Evolutionary conservation across 129 eudicot species (phyloP), one percentile per base, ranked within the genome.

Genomic region (Sambucus nigra): DNA sequence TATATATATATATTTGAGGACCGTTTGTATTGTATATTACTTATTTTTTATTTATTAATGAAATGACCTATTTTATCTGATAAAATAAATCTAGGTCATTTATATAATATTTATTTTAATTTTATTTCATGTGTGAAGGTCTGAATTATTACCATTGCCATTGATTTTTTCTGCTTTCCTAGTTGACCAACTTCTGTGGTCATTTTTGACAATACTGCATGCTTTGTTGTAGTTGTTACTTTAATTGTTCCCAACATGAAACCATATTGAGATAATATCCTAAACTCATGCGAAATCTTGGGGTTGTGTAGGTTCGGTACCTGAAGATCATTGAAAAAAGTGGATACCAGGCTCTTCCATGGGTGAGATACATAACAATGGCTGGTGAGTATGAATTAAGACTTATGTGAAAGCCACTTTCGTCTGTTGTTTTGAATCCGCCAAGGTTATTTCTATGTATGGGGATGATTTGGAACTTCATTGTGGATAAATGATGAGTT

Each of bases 311-410:
- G 97, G 97, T 89, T 14, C 95, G 97, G 24, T 89, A 89, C 67
- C 79, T 89, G 70, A 89, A 89, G 80, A 84, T 89, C 70, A 89
- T 89, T 19, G 97, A 89, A 67, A 89, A 89, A 67, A 89, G 95
- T 49, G 97, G 97, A 32, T 89, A 89, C 53, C 97, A 89, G 56
- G 93, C 95, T 78, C 95, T 89, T 45, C 97, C 97, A 24, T 89
- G 97, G 97, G 97, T 89, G 65, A 74, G 97, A 70, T 89, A 89
- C 69, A 89, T 84, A 55, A 89, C 97, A 40, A 89, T 89, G 97
- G 97, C 97, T 8, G 95, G 97, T 21, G 97, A 89, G 68, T 89
- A 89, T 69, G 97, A 89, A 67, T 65, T 89, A 61, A 81, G 97
- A 63, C 83, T 88, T 45, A 46, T 81, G 63, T 86, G 69, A 82